A percentile compares a stretch with the other conserved stretches of the same genome.
Evolutionary conservation across 2,329 filamentous ascomycete genomes (phyloP).

Genomic region (Orbilia brochopaga): DNA sequence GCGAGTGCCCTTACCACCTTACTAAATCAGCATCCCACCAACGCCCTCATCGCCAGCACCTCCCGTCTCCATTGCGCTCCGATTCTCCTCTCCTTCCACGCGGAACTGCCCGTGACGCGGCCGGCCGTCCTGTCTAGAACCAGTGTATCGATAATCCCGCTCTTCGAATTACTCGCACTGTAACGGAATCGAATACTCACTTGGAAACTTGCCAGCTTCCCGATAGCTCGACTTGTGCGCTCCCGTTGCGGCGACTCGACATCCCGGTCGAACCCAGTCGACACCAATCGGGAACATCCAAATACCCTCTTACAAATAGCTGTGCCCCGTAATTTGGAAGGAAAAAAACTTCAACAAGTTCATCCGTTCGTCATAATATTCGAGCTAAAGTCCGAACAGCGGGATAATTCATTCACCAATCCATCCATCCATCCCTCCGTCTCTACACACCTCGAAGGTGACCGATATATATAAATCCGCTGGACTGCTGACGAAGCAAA

Average conservation of each 20-base stretch:
- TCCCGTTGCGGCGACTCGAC: neutral
- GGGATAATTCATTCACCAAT: neutral
- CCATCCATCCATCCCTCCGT: neutral
- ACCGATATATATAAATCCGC: neutral
- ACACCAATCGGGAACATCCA: conserved; percentile 5
- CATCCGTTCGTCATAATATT: neutral
- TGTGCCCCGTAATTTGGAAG: neutral
- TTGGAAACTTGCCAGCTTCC: conserved; percentile 3
- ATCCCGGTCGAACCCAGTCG: neutral
- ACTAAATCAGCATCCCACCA: conserved; percentile 45
- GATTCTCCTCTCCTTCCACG: neutral
- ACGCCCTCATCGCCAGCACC: conserved; percentile 36
- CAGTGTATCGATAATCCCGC: conserved; percentile 4
- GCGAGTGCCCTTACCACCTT: conserved; percentile 38
- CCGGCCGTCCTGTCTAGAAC: conserved; percentile 13
- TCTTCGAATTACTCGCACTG: neutral
- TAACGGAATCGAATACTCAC: neutral
- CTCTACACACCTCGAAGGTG: neutral
- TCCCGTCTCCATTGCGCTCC: conserved; percentile 14
- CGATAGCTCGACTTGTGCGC: conserved; percentile 4
- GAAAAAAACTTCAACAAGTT: neutral
- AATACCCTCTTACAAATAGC: conserved; percentile 1
- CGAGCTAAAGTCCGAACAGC: neutral
- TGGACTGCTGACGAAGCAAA: neutral
- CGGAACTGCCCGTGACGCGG: conserved; percentile 23